phyloP scores from a whole-genome alignment of 768 basidiomycete species.

The Suillus occidentalis region DNA sequence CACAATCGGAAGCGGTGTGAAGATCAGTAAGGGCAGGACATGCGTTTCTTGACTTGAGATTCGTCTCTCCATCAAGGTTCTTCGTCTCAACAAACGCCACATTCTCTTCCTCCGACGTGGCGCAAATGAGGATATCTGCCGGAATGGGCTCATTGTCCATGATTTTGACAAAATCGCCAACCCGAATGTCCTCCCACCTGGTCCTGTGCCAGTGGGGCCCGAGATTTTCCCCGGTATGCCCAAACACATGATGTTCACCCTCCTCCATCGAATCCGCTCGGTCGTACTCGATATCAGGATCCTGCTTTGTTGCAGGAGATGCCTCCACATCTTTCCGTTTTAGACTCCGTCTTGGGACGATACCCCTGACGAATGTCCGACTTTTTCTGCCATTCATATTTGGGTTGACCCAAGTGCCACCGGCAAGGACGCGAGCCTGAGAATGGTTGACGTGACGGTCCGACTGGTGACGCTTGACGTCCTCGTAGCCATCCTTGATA shows the following conservation, averaged over 20 bases:
- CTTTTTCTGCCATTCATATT: slow-evolving; percentile 72
- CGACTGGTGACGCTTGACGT: slow-evolving; percentile 95
- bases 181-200: slow-evolving; percentile 87
- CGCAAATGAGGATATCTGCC: slow-evolving; percentile 86
- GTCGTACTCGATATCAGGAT: slow-evolving; percentile 42
- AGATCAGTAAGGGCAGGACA: slow-evolving; percentile 74
- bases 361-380: slow-evolving; percentile 78
- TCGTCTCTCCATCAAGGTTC: slow-evolving; percentile 97
- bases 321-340: slow-evolving; percentile 31
- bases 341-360: slow-evolving; percentile 38
- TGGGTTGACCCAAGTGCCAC: slow-evolving; percentile 65
- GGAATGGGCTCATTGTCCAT: slow-evolving; percentile 81
- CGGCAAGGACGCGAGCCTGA: slow-evolving; percentile 57
- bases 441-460: slow-evolving; percentile 85
- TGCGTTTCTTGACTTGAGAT: slow-evolving; percentile 90
- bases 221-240: slow-evolving; percentile 19
- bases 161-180: slow-evolving; percentile 92
- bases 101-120: slow-evolving; percentile 91
- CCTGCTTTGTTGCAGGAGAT: slow-evolving; percentile 22
- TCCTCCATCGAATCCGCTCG: slow-evolving; percentile 36
- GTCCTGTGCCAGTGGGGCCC: slow-evolving; percentile 63
- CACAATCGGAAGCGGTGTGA: slow-evolving; percentile 61
- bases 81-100: slow-evolving; percentile 95
- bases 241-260: slow-evolving; percentile 21
- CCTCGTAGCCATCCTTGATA: slow-evolving; percentile 94